Conservation (phyloP, 1,284 basidiomycete genomes). For the Pseudozyma sp. region DNA sequence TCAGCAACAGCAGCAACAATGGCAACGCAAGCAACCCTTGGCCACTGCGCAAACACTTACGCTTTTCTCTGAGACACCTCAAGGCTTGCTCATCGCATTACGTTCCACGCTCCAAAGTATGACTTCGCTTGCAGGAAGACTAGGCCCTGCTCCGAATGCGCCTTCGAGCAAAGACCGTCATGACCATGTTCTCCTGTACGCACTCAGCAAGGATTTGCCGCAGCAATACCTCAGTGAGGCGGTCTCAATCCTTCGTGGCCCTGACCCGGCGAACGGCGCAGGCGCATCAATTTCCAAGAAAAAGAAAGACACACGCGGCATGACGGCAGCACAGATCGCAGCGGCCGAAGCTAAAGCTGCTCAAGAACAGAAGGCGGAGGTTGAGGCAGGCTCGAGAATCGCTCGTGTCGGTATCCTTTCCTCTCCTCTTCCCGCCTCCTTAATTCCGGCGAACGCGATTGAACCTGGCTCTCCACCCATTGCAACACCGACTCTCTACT, state of each 20-base stretch:
- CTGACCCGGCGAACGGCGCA: conserved; percentile 10
- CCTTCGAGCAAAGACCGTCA: conserved; percentile 15
- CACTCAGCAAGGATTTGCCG: conserved; percentile 58
- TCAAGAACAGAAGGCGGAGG: not conserved
- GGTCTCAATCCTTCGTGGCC: conserved; percentile 46
- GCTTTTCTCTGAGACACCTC: conserved; percentile 51
- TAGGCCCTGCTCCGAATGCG: conserved; percentile 21
- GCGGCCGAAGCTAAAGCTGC: conserved; percentile 19
- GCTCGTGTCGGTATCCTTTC: conserved; percentile 53
- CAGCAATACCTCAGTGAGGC: conserved; percentile 42
- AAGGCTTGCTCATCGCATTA: conserved; percentile 51
- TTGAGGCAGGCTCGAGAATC: conserved; percentile 21
- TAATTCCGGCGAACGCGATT: conserved; percentile 44
- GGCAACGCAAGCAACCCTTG: conserved; percentile 49
- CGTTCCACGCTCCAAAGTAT: conserved; percentile 52
- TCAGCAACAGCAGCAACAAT: conserved; percentile 46
- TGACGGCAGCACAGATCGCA: conserved; percentile 37
- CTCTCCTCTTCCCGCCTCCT: conserved; percentile 42
- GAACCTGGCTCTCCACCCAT: conserved; percentile 37
- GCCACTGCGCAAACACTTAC: conserved; percentile 56
- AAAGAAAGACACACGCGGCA: conserved; percentile 10
- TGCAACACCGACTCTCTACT: conserved; percentile 38
- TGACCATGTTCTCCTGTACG: conserved; percentile 53
- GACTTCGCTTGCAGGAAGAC: conserved; percentile 30
- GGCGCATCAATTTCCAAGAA: not conserved